Evolutionary conservation across 208 protist species (phyloP).

Genomic region (Entamoeba moshkovskii): DNA sequence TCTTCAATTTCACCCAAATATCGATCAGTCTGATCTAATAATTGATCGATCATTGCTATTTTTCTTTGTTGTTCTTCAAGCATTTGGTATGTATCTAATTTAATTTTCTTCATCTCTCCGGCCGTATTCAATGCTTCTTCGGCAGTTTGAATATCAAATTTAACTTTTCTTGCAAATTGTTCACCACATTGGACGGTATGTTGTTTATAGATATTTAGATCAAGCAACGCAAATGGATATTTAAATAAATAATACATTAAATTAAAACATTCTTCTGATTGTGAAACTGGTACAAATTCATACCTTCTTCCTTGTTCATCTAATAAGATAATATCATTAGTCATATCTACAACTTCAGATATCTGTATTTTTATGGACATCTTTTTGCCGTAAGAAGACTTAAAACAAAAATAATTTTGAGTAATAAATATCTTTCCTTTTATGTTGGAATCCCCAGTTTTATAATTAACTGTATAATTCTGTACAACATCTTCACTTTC

Average conservation of each 20-base stretch:
- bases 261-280: not conserved
- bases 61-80: not conserved
- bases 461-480: not conserved
- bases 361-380: not conserved
- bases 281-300: not conserved
- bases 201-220: not conserved
- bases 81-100: not conserved
- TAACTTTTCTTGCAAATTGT: not conserved
- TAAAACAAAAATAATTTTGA: not conserved
- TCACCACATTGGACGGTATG: not conserved
- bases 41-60: not conserved
- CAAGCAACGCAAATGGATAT: not conserved
- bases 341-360: not conserved
- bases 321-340: not conserved
- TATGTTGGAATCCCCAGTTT: not conserved
- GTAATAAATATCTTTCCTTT: not conserved
- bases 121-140: not conserved
- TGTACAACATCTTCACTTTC: not conserved
- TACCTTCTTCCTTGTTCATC: not conserved
- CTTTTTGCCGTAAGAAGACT: not conserved
- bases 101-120: not conserved
- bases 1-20: not conserved
- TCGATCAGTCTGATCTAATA: not conserved
- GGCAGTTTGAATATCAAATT: not conserved
- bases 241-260: not conserved